phyloP scores from a whole-genome alignment of 768 basidiomycete species.

The Tulasnella sp. region DNA sequence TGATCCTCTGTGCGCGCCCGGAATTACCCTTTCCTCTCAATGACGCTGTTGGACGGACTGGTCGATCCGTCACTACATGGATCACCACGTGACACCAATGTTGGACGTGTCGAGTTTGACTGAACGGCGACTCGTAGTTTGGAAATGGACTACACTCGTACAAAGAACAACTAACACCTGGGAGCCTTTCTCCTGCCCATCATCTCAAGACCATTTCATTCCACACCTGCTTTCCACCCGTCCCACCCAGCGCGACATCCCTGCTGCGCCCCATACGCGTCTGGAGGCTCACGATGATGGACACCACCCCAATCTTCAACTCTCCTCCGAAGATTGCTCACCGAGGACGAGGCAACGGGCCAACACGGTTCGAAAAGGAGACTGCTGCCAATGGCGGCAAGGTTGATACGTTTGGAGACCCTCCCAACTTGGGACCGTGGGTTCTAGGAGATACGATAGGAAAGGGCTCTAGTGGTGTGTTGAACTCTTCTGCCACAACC shows the following conservation, averaged over 20 bases:
- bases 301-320: not conserved
- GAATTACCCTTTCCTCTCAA: too few relatives aligned
- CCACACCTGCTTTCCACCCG: not conserved
- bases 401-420: conserved; percentile 31
- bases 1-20: too few relatives aligned
- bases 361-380: conserved; percentile 15
- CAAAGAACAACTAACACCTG: too few relatives aligned
- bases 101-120: too few relatives aligned
- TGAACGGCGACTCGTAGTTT: too few relatives aligned
- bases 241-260: not conserved
- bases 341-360: conserved; percentile 1
- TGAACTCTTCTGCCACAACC: not conserved
- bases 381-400: conserved; percentile 14
- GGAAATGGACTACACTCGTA: too few relatives aligned
- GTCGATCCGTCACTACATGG: too few relatives aligned
- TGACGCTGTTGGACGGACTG: too few relatives aligned
- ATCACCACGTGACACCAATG: too few relatives aligned
- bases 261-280: not conserved
- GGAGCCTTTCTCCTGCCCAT: too few relatives aligned
- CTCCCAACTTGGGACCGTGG: conserved; percentile 82
- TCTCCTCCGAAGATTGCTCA: conserved; percentile 9
- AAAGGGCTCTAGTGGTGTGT: conserved; percentile 72
- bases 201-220: not conserved
- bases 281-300: not conserved
- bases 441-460: conserved; percentile 87